Conservation (phyloP, 78 protist genomes). For the Planoprotostelium fungivorum region DNA sequence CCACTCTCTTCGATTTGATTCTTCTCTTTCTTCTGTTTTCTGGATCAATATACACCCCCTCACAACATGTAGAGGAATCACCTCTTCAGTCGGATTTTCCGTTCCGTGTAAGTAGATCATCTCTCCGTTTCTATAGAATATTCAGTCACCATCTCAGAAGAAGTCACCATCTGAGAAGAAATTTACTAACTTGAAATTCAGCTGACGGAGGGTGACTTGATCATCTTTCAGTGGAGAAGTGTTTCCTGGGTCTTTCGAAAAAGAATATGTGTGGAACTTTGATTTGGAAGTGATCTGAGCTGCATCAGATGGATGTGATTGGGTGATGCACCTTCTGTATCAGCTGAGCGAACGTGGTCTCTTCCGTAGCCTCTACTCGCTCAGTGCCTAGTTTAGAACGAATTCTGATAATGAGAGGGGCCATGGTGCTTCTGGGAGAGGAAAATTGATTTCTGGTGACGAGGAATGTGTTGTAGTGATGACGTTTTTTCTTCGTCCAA, state of each 20-base stretch:
- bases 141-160: neutral
- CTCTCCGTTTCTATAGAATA: neutral
- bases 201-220: neutral
- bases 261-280: neutral
- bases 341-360: neutral
- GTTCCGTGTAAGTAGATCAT: neutral
- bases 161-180: too few relatives aligned
- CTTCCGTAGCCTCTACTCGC: neutral
- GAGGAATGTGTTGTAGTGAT: too few relatives aligned
- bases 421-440: too few relatives aligned
- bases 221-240: neutral
- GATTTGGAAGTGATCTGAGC: neutral
- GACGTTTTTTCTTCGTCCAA: too few relatives aligned
- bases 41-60: neutral
- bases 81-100: too few relatives aligned
- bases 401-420: neutral
- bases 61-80: neutral
- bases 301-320: neutral
- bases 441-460: too few relatives aligned
- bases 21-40: neutral
- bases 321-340: neutral
- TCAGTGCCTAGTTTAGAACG: neutral
- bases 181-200: neutral
- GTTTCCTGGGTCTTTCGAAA: neutral
- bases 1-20: neutral